Percentiles rank a stretch among this genome's conserved stretches.
Conservation (phyloP, 768 basidiomycete species). For the Ramaria rubella region DNA sequence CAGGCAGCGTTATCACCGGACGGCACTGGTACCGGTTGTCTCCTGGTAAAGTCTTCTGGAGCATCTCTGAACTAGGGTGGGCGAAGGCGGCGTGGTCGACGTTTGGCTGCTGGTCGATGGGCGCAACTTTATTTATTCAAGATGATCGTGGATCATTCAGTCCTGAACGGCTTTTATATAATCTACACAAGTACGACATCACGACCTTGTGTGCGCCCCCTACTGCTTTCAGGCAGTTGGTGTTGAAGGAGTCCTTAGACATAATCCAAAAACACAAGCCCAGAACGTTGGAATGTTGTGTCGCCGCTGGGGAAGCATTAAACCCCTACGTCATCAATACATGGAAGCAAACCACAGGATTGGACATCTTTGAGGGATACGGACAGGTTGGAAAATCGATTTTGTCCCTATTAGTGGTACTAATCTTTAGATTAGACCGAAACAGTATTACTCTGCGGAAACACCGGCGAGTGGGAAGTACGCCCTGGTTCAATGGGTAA, state of each 20-base stretch:
- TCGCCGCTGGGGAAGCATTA: neutral
- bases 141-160: neutral
- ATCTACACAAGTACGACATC: neutral
- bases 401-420: neutral
- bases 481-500: neutral
- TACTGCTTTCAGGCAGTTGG: neutral
- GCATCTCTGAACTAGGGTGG: neutral
- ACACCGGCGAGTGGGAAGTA: neutral
- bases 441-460: neutral
- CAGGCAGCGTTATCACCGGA: neutral
- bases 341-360: neutral
- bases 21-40: neutral
- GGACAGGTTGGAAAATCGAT: neutral
- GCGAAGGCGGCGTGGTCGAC: neutral
- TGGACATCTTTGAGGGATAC: neutral
- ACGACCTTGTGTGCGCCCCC: neutral
- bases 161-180: neutral
- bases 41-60: slow-evolving; percentile 1
- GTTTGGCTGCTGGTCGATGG: slow-evolving; percentile 1
- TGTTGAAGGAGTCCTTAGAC: neutral
- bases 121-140: neutral
- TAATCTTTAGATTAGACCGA: neutral
- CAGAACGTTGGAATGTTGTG: neutral
- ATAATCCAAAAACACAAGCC: neutral
- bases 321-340: neutral